Evolutionary conservation across 306 rosid genomes (phyloP).

Genomic region (Cicer judaicum): DNA sequence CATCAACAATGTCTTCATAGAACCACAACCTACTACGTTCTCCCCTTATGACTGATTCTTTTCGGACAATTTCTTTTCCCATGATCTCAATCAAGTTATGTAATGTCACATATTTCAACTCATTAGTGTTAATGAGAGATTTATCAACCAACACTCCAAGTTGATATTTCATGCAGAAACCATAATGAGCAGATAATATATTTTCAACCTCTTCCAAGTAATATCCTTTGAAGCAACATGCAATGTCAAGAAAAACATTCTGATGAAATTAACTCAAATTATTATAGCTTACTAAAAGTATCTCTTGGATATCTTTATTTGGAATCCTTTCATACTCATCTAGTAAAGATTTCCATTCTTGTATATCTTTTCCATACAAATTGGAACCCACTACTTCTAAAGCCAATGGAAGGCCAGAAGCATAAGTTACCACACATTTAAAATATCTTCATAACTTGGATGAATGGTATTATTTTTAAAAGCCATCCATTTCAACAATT

Average conservation of each 20-base stretch:
- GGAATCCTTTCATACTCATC: neutral
- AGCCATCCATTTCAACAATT: neutral
- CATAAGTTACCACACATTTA: neutral
- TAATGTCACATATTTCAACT: rapidly evolving
- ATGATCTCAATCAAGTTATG: neutral
- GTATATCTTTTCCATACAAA: neutral
- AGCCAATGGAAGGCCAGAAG: slow-evolving; percentile 13
- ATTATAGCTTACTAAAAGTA: neutral
- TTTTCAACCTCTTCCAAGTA: neutral
- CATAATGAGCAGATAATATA: neutral
- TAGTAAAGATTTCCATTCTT: neutral
- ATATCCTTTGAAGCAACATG: neutral
- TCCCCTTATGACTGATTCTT: neutral
- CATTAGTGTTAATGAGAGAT: neutral
- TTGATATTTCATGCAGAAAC: neutral
- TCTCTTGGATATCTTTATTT: neutral
- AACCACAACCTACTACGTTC: slow-evolving; percentile 33
- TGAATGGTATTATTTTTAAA: neutral
- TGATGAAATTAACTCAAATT: too few relatives aligned
- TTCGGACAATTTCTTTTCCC: slow-evolving; percentile 24
- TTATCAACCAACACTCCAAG: neutral
- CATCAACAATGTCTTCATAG: neutral
- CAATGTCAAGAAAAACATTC: too few relatives aligned
- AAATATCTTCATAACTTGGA: too few relatives aligned
- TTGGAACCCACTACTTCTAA: neutral